Percentiles rank a stretch among this genome's conserved stretches.
phyloP scores from a whole-genome alignment of 1,139 yeast species.

The Blastobotrys aristatus region DNA sequence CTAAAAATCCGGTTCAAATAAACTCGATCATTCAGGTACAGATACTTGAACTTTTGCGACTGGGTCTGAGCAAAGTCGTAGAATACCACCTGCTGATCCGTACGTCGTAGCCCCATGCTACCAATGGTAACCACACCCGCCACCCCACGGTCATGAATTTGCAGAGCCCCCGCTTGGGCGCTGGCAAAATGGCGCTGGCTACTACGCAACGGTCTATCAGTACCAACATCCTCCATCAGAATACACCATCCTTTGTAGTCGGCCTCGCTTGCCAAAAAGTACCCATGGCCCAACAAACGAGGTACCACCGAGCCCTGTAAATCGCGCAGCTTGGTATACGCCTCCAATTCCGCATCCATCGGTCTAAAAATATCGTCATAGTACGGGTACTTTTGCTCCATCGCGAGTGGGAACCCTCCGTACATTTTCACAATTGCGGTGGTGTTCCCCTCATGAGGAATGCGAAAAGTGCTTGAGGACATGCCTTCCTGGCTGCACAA shows the following conservation, averaged over 20 bases:
- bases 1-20: slow-evolving; percentile 4
- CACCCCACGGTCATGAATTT: slow-evolving; percentile 5
- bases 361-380: slow-evolving; percentile 5
- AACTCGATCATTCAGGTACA: slow-evolving; percentile 4
- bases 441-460: not conserved
- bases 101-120: slow-evolving; percentile 4
- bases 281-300: not conserved
- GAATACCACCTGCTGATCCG: slow-evolving; percentile 4
- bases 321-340: slow-evolving; percentile 1
- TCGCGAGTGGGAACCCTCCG: slow-evolving; percentile 2
- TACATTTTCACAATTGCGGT: slow-evolving; percentile 4
- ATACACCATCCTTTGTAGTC: slow-evolving; percentile 9
- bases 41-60: slow-evolving; percentile 6
- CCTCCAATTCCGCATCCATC: slow-evolving; percentile 3
- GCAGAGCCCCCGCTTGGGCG: not conserved
- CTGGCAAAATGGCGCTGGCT: not conserved
- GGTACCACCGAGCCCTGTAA: slow-evolving; percentile 3
- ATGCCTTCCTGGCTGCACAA: slow-evolving; percentile 5
- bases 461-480: slow-evolving; percentile 2
- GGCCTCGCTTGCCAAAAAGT: slow-evolving; percentile 2
- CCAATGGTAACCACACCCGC: slow-evolving; percentile 5
- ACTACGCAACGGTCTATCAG: not conserved
- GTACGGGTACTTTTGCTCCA: not conserved
- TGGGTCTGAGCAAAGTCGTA: slow-evolving; percentile 5
- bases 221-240: slow-evolving; percentile 7